Evolutionary conservation across 345 rosid species (phyloP).

Genomic region (Syzygium aromaticum): DNA sequence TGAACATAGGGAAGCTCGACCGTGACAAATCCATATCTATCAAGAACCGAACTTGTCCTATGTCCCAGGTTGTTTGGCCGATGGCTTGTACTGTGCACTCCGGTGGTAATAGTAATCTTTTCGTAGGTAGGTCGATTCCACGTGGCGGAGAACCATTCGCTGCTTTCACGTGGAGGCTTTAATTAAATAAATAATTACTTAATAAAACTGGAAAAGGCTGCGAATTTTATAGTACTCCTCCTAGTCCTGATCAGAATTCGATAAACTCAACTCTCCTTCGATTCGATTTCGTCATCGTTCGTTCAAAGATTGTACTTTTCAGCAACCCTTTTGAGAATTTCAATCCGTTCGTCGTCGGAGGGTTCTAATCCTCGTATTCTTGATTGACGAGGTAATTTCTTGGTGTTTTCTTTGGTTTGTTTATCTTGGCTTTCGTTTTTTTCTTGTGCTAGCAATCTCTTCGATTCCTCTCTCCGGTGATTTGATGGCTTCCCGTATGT

Average conservation of each 20-base stretch:
- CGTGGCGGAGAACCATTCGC: neutral
- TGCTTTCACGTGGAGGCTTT: neutral
- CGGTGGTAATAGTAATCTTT: neutral
- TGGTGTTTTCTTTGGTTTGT: neutral
- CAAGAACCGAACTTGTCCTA: too few species aligned
- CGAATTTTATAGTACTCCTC: neutral
- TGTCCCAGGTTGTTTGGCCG: too few species aligned
- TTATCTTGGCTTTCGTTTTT: neutral
- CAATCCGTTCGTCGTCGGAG: neutral
- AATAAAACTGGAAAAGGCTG: neutral
- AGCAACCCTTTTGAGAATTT: neutral
- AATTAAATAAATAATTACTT: neutral
- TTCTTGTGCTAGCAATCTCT: neutral
- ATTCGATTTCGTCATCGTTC: neutral
- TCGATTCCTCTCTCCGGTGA: neutral
- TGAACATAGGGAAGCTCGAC: too few species aligned
- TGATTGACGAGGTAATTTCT: neutral
- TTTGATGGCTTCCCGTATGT: neutral
- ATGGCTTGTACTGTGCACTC: too few species aligned
- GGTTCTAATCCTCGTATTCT: neutral
- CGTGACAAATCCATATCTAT: too few species aligned
- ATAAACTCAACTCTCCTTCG: neutral
- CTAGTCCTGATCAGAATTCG: neutral
- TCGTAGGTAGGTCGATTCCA: neutral
- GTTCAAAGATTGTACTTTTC: neutral